Conservation (phyloP, 164 flowering plant species). For the Saururus chinensis region DNA sequence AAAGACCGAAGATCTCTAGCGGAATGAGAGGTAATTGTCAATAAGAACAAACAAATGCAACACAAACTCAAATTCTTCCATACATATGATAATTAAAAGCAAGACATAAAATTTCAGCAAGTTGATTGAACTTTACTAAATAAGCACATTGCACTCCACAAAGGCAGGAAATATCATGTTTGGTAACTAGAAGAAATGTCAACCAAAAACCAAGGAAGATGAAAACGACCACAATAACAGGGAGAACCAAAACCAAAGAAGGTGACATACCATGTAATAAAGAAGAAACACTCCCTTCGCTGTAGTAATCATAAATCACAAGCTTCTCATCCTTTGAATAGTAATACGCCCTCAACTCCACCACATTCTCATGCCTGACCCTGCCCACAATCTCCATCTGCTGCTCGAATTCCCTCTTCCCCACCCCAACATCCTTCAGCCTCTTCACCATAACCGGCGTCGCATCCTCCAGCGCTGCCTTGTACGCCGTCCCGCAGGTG, state of each 20-base stretch:
- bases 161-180: no score
- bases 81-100: no score
- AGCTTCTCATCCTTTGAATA: conserved; percentile 91
- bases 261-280: conserved; percentile 59
- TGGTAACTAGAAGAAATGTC: neutral
- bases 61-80: neutral
- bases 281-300: conserved; percentile 59
- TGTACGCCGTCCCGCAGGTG: conserved; percentile 67
- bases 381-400: conserved; percentile 77
- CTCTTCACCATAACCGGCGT: conserved; percentile 80
- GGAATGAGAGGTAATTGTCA: neutral
- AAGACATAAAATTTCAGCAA: neutral
- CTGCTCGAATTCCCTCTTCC: conserved; percentile 81
- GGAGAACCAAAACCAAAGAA: neutral
- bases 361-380: conserved; percentile 68
- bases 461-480: conserved; percentile 73
- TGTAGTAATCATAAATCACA: conserved; percentile 58
- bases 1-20: no score
- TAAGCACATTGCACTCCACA: neutral
- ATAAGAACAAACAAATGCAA: neutral
- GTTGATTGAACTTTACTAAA: neutral
- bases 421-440: conserved; percentile 58
- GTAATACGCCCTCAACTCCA: conserved; percentile 62
- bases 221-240: no score
- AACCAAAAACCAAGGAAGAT: neutral